These are phyloP conservation scores for Seiridium unicorne DNA, from an alignment of 2,329 filamentous ascomycete genomes.

Conservation along the genomic window DNA sequence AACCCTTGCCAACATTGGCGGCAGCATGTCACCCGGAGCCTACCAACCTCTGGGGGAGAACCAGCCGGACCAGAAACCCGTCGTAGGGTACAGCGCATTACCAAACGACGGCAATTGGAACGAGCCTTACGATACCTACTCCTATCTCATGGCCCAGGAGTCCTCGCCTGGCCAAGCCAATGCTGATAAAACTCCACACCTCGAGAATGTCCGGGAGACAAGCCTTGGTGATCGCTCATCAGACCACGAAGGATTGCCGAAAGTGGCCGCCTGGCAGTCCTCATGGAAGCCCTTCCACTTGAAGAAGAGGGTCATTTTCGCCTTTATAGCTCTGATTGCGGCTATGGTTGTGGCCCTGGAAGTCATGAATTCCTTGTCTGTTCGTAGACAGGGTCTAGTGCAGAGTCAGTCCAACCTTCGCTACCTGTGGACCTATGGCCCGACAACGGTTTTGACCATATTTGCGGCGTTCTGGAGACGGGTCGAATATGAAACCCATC, in stretches of 20 bases:
- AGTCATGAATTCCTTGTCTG: neutral
- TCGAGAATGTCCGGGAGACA: too few species aligned
- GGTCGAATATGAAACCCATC: neutral
- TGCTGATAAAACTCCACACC: neutral
- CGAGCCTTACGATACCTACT: neutral
- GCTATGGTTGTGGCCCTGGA: neutral
- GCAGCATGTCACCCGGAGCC: too few species aligned
- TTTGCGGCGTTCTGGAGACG: neutral
- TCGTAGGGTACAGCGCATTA: neutral
- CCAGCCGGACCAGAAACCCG: neutral
- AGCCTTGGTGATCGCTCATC: neutral
- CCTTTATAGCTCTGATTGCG: neutral
- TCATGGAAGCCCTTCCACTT: neutral
- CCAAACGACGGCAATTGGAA: neutral
- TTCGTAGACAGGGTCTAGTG: neutral
- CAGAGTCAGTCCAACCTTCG: neutral
- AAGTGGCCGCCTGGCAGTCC: neutral
- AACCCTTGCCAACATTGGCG: too few species aligned
- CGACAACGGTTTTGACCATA: neutral
- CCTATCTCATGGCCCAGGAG: neutral
- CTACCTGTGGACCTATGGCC: neutral
- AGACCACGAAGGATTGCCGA: neutral
- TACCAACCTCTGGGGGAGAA: too few species aligned
- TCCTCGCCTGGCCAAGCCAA: neutral
- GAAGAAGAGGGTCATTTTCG: neutral